These are phyloP conservation scores for Neophaeococcomyces aloes DNA, from an alignment of 2,329 filamentous ascomycete genomes.

Conservation along the genomic window DNA sequence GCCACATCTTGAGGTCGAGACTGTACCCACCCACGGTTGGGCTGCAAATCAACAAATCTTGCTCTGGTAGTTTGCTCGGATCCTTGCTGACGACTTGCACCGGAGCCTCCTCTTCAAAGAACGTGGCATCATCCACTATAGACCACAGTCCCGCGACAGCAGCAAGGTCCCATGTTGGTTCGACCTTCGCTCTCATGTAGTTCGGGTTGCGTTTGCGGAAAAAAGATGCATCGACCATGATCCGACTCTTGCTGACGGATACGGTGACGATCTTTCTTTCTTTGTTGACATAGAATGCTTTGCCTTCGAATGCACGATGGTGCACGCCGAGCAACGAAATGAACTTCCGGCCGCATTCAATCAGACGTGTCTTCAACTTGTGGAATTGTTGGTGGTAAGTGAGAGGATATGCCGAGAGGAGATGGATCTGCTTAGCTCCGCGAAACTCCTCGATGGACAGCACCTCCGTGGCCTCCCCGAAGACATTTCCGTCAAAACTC, in stretches of 20 bases:
- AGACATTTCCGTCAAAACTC: slow-evolving; percentile 24
- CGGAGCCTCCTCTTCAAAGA: no score
- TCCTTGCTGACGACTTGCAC: no score
- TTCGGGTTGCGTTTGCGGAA: slow-evolving; percentile 24
- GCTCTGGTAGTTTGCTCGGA: slow-evolving; percentile 8
- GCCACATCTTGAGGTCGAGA: slow-evolving; percentile 17
- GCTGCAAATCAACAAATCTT: slow-evolving; percentile 20
- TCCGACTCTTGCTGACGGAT: slow-evolving; percentile 20
- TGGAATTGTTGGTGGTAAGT: slow-evolving; percentile 21
- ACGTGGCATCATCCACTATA: not conserved
- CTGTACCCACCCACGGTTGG: slow-evolving; percentile 16
- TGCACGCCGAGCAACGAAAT: slow-evolving; percentile 21
- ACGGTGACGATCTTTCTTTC: slow-evolving; percentile 14
- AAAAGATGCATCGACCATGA: slow-evolving; percentile 24
- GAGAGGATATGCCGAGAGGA: slow-evolving; percentile 26
- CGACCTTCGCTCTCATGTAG: slow-evolving; percentile 9
- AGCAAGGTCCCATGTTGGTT: slow-evolving; percentile 9
- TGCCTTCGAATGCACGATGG: slow-evolving; percentile 25
- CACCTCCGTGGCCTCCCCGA: slow-evolving; percentile 21
- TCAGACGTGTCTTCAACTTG: slow-evolving; percentile 20
- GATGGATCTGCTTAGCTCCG: slow-evolving; percentile 24
- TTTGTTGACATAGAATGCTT: slow-evolving; percentile 26
- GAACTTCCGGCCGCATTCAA: slow-evolving; percentile 25
- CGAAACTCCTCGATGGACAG: slow-evolving; percentile 22
- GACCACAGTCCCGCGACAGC: not conserved